Conservation (phyloP, 352 stramenopile genomes). For the Phytophthora cryptogea region DNA sequence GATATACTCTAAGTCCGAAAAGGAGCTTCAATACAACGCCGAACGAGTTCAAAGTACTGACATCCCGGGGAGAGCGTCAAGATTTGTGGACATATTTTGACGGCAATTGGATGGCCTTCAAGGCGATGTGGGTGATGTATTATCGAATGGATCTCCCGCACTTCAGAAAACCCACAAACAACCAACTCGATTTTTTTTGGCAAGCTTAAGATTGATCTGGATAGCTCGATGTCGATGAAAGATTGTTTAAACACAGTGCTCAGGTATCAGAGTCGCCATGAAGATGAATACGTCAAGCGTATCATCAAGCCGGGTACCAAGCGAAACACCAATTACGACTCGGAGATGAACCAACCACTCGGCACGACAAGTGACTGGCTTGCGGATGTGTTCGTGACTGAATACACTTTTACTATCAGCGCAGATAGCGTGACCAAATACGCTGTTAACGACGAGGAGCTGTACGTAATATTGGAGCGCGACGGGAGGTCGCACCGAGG, state of each 20-base stretch:
- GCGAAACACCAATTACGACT: no score
- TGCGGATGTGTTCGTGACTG: no score
- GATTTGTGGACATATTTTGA: slow-evolving; percentile 1
- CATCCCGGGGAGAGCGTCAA: neutral
- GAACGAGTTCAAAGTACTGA: slow-evolving; percentile 8
- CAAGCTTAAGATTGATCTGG: slow-evolving; percentile 2
- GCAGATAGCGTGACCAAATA: no score
- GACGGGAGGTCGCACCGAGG: neutral
- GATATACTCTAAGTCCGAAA: neutral
- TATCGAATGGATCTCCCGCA: slow-evolving; percentile 1
- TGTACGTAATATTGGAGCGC: neutral
- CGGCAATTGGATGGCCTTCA: neutral
- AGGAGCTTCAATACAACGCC: neutral
- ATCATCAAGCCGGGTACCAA: no score
- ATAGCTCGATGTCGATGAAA: slow-evolving; percentile 7
- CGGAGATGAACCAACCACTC: no score
- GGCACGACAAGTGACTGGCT: no score
- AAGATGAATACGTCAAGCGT: no score
- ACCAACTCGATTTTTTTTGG: slow-evolving; percentile 6
- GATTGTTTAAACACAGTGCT: neutral
- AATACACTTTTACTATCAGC: no score
- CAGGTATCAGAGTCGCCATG: neutral
- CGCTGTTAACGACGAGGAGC: neutral
- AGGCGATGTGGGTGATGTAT: slow-evolving; percentile 1
- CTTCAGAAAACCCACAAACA: slow-evolving; percentile 8